These are phyloP conservation scores for Gentiana dahurica DNA, from an alignment of 257 asterid species.

Conservation along the genomic window DNA sequence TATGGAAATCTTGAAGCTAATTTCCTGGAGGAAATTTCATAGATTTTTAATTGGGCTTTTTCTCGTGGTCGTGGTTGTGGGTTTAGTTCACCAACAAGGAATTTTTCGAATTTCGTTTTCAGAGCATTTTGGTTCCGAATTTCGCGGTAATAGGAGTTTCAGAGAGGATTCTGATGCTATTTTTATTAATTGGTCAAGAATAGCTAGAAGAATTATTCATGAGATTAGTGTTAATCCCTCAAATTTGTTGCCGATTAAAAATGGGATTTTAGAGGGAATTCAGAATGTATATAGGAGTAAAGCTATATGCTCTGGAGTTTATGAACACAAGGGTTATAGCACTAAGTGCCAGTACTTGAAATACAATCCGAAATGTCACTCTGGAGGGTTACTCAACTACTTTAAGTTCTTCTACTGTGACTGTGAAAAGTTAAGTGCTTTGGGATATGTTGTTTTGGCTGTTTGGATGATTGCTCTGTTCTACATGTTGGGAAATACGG, in stretches of 20 bases:
- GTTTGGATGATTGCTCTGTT: slow-evolving; percentile 62
- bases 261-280: background rate
- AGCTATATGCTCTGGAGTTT: slow-evolving; percentile 40
- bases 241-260: background rate
- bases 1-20: no score
- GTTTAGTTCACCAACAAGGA: no score
- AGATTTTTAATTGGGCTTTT: no score
- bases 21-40: no score
- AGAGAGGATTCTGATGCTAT: slow-evolving; percentile 5
- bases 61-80: no score
- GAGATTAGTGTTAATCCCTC: slow-evolving; percentile 14
- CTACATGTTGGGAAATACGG: slow-evolving; percentile 77
- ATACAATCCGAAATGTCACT: slow-evolving; percentile 45
- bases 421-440: slow-evolving; percentile 23
- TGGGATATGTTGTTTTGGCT: slow-evolving; percentile 37
- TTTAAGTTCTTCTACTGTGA: slow-evolving; percentile 58
- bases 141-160: slow-evolving; percentile 2
- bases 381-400: slow-evolving; percentile 61
- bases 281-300: slow-evolving; percentile 15
- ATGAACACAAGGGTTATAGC: slow-evolving; percentile 33
- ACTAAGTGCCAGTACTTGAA: slow-evolving; percentile 52
- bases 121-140: background rate
- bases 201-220: slow-evolving; percentile 23
- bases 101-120: no score
- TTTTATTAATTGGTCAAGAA: background rate